Conservation (phyloP, 2,329 filamentous ascomycete species). For the Onygena corvina region DNA sequence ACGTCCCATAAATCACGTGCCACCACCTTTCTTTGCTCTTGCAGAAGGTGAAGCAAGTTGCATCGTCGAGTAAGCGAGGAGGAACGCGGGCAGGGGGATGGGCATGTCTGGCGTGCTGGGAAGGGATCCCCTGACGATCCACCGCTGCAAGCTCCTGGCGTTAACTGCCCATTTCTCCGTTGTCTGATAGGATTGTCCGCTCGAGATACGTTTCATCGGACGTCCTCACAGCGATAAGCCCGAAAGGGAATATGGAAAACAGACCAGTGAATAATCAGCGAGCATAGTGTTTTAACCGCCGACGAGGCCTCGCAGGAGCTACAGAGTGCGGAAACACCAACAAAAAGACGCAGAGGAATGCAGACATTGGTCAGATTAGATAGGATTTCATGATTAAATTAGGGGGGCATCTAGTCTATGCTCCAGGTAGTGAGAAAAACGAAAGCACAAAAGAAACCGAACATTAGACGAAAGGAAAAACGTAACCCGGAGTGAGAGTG, state of each 20-base stretch:
- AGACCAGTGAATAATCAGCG: neutral
- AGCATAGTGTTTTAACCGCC: neutral
- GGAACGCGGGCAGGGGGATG: neutral
- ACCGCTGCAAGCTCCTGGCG: conserved; percentile 5
- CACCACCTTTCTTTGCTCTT: neutral
- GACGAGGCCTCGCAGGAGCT: no score
- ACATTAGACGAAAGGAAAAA: neutral
- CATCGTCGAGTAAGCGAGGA: neutral
- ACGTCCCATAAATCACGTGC: conserved; percentile 1
- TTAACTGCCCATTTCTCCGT: neutral
- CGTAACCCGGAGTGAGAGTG: neutral
- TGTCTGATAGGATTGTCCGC: neutral
- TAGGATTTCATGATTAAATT: neutral
- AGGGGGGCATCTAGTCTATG: conserved; percentile 4
- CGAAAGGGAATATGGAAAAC: neutral
- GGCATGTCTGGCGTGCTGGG: neutral
- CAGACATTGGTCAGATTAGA: neutral
- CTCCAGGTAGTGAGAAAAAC: neutral
- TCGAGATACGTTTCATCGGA: conserved; percentile 1
- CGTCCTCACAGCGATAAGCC: no score
- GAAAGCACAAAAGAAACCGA: neutral
- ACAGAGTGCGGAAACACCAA: no score
- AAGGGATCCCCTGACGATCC: neutral
- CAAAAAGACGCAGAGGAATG: neutral
- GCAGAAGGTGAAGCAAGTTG: neutral